Base-by-base conservation (phyloP, 345 rosid genomes). In the Pistacia integerrima region DNA sequence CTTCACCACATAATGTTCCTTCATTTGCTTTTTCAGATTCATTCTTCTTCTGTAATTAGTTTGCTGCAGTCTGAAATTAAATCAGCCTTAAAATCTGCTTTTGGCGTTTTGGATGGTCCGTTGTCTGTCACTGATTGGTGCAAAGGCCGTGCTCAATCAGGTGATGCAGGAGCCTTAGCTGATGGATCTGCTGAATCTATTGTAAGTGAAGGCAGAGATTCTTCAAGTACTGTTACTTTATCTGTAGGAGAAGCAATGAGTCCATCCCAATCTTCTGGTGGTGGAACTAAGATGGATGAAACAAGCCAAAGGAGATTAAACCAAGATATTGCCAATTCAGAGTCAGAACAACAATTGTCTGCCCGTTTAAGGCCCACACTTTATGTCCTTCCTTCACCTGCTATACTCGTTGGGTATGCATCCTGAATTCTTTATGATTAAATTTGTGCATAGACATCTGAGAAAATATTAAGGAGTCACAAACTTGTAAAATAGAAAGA, bases 351-450 rank as follows among this genome's bases (percentile, higher is more conserved):
- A 73, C 92, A 79, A 65, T 70, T 65, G 20, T 66, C 76, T 80
- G 62, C 84, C 52, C 80, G 86, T 61, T 82, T 89, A 72, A 90
- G 88, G 82, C 97, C 98, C 3, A 84, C 98, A 12, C 88, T 91
- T 78, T 85, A 82, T 84, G 94, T 88, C 79, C 92, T 93, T 83
- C 98, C 99, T 55, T 90, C 94, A 64, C 98, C 99, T 70, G 87
- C 97, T 44, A 85, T 96, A 83, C 99, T 93, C 78, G 95, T 96
- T 69, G 99, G 99, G 99, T 96, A 90, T 74, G 88, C 64, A 48
- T 76, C 49, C 8, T 30, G 46, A 36, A 67, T 16, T 46, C 17
- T 71, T 11, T 41, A 49, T 57, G 35, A 33, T 62, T 56, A 75
- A 25, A 33, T 57, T 59, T 78, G 38, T 16, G 11, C 12, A 1